These are phyloP conservation scores for Xylaria polymorpha DNA, from an alignment of 2,329 filamentous ascomycete species.

Conservation along the genomic window DNA sequence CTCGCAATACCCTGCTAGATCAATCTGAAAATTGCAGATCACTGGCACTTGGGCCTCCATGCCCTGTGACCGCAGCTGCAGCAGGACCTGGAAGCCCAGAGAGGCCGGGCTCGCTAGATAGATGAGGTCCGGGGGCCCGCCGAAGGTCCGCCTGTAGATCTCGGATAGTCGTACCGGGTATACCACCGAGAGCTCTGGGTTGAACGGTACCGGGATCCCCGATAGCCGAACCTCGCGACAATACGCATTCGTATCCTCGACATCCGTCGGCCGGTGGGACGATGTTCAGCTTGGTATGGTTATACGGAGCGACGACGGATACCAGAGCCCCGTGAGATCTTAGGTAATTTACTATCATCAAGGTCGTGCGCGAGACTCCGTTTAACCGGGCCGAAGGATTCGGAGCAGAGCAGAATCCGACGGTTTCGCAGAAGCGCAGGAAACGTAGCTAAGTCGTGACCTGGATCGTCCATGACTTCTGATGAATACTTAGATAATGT, in stretches of 20 bases:
- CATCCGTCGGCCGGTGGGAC: conserved; percentile 59
- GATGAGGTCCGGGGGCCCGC: conserved; percentile 70
- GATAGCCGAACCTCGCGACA: conserved; percentile 68
- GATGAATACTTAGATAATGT: background rate
- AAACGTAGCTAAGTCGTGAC: conserved; percentile 59
- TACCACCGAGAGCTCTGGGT: conserved; percentile 75
- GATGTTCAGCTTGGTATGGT: conserved; percentile 65
- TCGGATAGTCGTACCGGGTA: conserved; percentile 74
- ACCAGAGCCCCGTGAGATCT: conserved; percentile 72
- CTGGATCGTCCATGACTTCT: conserved; percentile 13
- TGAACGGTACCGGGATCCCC: conserved; percentile 76
- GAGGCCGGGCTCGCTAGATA: conserved; percentile 77
- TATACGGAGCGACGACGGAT: conserved; percentile 73
- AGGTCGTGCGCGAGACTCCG: conserved; percentile 76
- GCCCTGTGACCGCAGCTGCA: conserved; percentile 73
- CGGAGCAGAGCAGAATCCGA: conserved; percentile 74
- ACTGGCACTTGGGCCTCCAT: conserved; percentile 66
- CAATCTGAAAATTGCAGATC: conserved; percentile 78
- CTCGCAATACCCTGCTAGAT: conserved; percentile 74
- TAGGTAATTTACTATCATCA: conserved; percentile 75
- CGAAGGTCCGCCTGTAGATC: conserved; percentile 70
- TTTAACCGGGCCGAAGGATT: conserved; percentile 80
- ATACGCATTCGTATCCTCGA: conserved; percentile 47
- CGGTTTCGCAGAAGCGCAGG: conserved; percentile 66
- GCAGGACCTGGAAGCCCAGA: conserved; percentile 75